Conservation (phyloP, 192 early-diverging fungal species). For the Oehlia diaphana region DNA sequence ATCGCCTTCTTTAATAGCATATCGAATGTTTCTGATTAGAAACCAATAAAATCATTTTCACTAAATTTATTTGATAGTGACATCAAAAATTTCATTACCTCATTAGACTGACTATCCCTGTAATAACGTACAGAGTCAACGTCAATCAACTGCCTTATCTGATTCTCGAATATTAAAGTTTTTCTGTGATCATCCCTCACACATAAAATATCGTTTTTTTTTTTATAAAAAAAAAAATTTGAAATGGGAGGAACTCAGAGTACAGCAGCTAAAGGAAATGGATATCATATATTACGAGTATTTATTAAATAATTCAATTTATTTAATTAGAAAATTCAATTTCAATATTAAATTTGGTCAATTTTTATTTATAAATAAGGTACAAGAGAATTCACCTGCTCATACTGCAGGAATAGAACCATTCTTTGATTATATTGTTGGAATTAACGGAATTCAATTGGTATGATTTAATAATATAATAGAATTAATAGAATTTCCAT, state of each 20-base stretch:
- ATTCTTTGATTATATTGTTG: constrained; percentile 76
- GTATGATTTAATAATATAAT: constrained; percentile 30
- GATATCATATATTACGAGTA: constrained; percentile 72
- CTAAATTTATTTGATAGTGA: no score
- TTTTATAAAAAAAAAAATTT: no score
- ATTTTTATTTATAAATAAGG: constrained; percentile 36
- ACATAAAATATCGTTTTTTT: not conserved
- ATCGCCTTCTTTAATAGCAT: no score
- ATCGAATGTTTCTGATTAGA: no score
- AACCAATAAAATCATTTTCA: no score
- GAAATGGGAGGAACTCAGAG: constrained; percentile 31
- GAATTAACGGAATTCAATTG: constrained; percentile 56
- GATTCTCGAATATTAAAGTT: no score
- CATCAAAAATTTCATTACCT: no score
- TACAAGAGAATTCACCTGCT: constrained; percentile 67
- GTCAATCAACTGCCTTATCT: no score
- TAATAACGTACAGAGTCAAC: no score
- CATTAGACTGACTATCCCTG: no score
- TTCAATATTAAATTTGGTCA: no score
- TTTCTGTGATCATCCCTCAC: no score
- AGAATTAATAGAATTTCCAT: not conserved
- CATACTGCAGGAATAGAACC: constrained; percentile 63
- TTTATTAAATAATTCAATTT: not conserved
- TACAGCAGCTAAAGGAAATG: constrained; percentile 35
- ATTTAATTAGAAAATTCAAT: not conserved